These are phyloP conservation scores for Neonectria faginata DNA, from an alignment of 2,329 filamentous ascomycete species.

Conservation along the genomic window DNA sequence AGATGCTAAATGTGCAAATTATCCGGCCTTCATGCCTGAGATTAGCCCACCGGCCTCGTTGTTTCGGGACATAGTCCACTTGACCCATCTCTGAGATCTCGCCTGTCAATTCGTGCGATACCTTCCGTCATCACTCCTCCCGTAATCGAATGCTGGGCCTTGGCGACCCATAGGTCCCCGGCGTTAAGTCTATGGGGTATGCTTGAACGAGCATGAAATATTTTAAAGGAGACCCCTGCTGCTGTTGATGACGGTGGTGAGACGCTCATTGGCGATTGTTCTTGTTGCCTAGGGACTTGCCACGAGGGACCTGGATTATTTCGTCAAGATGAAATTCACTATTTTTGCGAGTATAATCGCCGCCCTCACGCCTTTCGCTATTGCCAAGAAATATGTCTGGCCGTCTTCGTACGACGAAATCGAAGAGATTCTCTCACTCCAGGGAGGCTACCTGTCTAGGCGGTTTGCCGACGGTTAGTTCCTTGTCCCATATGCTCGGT, in stretches of 20 bases:
- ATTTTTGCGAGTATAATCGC: conserved; percentile 2
- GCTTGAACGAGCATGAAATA: not conserved
- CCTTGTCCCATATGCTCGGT: not conserved
- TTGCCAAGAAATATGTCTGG: conserved; percentile 28
- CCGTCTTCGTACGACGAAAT: conserved; percentile 36
- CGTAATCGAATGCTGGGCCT: not conserved
- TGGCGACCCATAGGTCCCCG: not conserved
- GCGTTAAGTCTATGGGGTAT: not conserved
- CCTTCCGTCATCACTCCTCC: not conserved
- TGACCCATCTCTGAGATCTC: not conserved
- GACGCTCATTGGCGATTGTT: not conserved
- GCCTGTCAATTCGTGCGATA: not conserved
- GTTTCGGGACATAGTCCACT: not conserved
- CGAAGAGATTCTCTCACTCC: conserved; percentile 31
- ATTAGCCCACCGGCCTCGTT: not conserved
- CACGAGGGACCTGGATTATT: not conserved
- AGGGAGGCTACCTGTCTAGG: conserved; percentile 18
- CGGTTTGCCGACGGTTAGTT: conserved; percentile 27
- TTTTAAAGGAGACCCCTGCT: not conserved
- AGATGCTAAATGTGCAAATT: not conserved
- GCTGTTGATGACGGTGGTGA: not conserved
- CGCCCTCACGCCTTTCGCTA: not conserved
- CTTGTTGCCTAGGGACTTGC: too few species aligned
- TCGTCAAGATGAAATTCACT: conserved; percentile 6
- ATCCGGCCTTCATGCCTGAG: not conserved